A percentile compares a stretch with the other conserved stretches of the same genome.
These are phyloP conservation scores for Roridomyces roridus DNA, from an alignment of 768 basidiomycete species.

Conservation along the genomic window DNA sequence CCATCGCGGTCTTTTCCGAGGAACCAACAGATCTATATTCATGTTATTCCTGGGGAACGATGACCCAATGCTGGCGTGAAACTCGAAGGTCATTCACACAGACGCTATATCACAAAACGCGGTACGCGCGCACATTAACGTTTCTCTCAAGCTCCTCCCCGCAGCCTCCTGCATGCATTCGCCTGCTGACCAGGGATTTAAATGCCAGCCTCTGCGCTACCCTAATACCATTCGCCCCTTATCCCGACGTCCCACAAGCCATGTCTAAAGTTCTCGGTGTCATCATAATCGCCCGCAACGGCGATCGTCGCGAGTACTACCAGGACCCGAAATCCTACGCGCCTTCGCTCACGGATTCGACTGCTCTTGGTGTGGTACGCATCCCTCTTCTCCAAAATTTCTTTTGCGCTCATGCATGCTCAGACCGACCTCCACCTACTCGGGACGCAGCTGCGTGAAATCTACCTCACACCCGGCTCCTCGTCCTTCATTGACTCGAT, in stretches of 20 bases:
- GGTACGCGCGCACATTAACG: too few relatives aligned
- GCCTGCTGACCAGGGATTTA: too few relatives aligned
- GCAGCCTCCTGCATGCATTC: too few relatives aligned
- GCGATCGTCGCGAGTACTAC: slow-evolving; percentile 71
- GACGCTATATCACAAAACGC: too few relatives aligned
- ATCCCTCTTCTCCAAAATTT: background rate
- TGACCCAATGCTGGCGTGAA: too few relatives aligned
- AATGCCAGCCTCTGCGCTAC: too few relatives aligned
- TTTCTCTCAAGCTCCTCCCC: too few relatives aligned
- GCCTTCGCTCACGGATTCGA: slow-evolving; percentile 38
- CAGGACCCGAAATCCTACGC: slow-evolving; percentile 77
- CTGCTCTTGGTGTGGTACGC: slow-evolving; percentile 25
- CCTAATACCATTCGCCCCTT: slow-evolving; percentile 10
- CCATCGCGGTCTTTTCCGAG: too few relatives aligned
- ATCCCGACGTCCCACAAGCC: slow-evolving; percentile 21
- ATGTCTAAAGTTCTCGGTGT: slow-evolving; percentile 76
- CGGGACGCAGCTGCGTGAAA: slow-evolving; percentile 64
- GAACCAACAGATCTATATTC: too few relatives aligned
- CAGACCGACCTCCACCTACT: slow-evolving; percentile 74
- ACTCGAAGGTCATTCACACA: too few relatives aligned
- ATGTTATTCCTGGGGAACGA: too few relatives aligned
- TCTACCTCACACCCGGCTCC: slow-evolving; percentile 70
- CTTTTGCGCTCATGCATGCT: background rate
- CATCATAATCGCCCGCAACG: slow-evolving; percentile 80
- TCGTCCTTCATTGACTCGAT: slow-evolving; percentile 73